phyloP scores from a whole-genome alignment of 495 filamentous ascomycete genomes.

The Penicillium parvum region DNA sequence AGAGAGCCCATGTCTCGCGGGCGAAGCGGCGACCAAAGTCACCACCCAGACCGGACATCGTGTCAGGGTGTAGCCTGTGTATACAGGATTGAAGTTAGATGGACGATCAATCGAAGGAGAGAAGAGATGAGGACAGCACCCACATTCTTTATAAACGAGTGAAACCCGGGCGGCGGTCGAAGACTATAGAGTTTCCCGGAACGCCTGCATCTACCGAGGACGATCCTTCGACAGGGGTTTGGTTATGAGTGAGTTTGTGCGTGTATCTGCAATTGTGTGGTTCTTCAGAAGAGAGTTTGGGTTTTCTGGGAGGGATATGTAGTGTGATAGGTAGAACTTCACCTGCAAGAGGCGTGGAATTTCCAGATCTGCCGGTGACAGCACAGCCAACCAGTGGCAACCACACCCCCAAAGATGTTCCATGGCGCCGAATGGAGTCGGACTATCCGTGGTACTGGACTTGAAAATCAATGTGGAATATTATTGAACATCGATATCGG shows the following conservation, averaged over 20 bases:
- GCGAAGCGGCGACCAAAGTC: conserved; percentile 32
- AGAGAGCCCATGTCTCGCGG: conserved; percentile 46
- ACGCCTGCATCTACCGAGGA: conserved; percentile 15
- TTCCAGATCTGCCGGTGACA: conserved; percentile 16
- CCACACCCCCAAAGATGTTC: too few species aligned
- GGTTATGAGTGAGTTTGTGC: conserved; percentile 1
- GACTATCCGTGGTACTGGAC: conserved; percentile 10
- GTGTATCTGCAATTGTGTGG: too few species aligned
- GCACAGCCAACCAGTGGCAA: conserved; percentile 14
- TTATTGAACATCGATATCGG: too few species aligned
- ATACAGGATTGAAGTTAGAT: conserved; percentile 7
- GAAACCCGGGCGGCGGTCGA: background rate
- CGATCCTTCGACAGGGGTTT: conserved; percentile 9
- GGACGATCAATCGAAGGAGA: conserved; percentile 5
- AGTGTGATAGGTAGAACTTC: conserved; percentile 5
- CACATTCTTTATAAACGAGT: conserved; percentile 18
- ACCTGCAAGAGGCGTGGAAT: conserved; percentile 14
- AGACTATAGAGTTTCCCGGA: conserved; percentile 17
- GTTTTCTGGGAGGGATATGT: conserved; percentile 10
- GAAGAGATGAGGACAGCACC: conserved; percentile 2
- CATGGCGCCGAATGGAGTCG: conserved; percentile 7
- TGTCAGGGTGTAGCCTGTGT: conserved; percentile 20
- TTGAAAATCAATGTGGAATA: too few species aligned
- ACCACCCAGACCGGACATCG: conserved; percentile 35
- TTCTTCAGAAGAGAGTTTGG: too few species aligned